Conservation (phyloP, 306 rosid species). For the Acmispon strigosus region DNA sequence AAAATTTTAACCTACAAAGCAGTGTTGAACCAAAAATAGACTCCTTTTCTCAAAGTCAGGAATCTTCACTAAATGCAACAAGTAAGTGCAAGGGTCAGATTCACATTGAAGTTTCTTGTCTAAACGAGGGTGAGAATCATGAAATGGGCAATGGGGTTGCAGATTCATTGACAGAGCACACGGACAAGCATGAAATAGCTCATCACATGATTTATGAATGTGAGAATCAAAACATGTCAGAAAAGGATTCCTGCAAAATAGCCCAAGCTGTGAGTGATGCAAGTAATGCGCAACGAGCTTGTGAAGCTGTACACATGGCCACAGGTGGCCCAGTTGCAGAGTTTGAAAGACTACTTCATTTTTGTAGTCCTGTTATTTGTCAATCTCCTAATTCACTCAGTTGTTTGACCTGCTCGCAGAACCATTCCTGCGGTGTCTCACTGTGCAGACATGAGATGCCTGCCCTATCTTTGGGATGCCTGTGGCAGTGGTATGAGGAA, state of each 20-base stretch:
- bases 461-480: conserved; percentile 45
- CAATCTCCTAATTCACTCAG: conserved; percentile 21
- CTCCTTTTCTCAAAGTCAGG: conserved; percentile 30
- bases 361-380: conserved; percentile 55
- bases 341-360: conserved; percentile 62
- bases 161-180: conserved; percentile 12
- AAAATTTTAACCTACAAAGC: conserved; percentile 23
- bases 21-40: conserved; percentile 21
- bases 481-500: conserved; percentile 91
- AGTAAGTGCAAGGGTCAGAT: conserved; percentile 9
- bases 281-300: conserved; percentile 46
- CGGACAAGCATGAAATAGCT: conserved; percentile 22
- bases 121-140: conserved; percentile 17
- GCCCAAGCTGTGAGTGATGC: conserved; percentile 46
- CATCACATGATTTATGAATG: conserved; percentile 19
- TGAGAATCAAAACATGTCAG: conserved; percentile 21
- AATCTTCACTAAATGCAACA: conserved; percentile 21
- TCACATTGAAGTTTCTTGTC: conserved; percentile 9
- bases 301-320: conserved; percentile 48
- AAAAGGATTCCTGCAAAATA: conserved; percentile 35
- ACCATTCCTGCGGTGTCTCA: conserved; percentile 27
- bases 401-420: conserved; percentile 34
- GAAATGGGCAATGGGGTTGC: conserved; percentile 13
- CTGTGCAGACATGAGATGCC: conserved; percentile 56
- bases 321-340: conserved; percentile 65